These are phyloP conservation scores for Cucurbita moschata DNA, from an alignment of 306 rosid genomes.

Conservation along the genomic window DNA sequence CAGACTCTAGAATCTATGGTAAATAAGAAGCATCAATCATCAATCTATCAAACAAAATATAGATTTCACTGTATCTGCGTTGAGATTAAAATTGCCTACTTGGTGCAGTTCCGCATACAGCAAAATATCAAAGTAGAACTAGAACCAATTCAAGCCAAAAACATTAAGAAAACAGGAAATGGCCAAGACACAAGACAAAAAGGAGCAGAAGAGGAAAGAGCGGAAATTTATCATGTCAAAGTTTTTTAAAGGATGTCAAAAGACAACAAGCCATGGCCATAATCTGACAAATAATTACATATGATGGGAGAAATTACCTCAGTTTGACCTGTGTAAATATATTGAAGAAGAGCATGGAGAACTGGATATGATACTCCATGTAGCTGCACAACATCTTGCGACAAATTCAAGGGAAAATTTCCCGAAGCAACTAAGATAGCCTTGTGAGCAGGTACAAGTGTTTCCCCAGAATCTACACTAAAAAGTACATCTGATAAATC, in stretches of 20 bases:
- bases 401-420: slow-evolving; percentile 32
- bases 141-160: background rate
- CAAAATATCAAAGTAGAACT: background rate
- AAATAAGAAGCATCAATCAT: slow-evolving; percentile 16
- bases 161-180: background rate
- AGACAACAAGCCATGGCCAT: background rate
- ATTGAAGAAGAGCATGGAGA: slow-evolving; percentile 68
- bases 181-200: background rate
- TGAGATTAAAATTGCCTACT: background rate
- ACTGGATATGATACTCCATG: slow-evolving; percentile 36
- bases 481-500: slow-evolving; percentile 63
- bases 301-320: slow-evolving; percentile 22
- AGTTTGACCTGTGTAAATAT: slow-evolving; percentile 74
- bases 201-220: background rate
- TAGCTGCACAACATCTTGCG: slow-evolving; percentile 38
- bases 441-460: slow-evolving; percentile 80
- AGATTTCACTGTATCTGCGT: background rate
- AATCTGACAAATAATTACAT: background rate
- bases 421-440: slow-evolving; percentile 64
- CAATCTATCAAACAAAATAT: background rate
- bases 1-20: slow-evolving; percentile 47
- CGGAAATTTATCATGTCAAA: background rate
- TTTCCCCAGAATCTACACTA: slow-evolving; percentile 47
- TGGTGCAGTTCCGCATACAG: background rate
- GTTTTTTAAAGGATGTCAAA: background rate